Conservation (phyloP, 345 rosid genomes). For the Geranium brycei region DNA sequence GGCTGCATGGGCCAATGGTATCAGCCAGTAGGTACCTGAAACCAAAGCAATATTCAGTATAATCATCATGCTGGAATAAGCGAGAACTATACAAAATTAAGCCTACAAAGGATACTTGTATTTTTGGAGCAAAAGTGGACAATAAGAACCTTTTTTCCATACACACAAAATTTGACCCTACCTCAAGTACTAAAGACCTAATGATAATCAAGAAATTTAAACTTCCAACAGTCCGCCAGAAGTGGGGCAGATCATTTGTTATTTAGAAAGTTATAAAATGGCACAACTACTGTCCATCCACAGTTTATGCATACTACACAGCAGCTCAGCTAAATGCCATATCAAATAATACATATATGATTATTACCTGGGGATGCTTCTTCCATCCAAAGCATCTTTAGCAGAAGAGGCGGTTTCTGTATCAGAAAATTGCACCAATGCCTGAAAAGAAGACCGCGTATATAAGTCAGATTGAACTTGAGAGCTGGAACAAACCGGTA, state of each 20-base stretch:
- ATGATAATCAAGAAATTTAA: constrained; percentile 1
- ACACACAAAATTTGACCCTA: constrained; percentile 1
- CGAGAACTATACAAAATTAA: neutral
- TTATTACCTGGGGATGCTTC: constrained; percentile 98
- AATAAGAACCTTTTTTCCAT: neutral
- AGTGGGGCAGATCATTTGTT: neutral
- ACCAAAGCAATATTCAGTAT: constrained; percentile 13
- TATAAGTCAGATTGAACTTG: constrained; percentile 10
- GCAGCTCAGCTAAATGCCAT: constrained; percentile 47
- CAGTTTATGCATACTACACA: constrained; percentile 19
- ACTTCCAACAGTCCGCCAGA: constrained; percentile 2
- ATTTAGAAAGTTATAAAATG: neutral
- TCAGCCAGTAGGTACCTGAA: constrained; percentile 83
- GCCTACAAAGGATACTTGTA: neutral
- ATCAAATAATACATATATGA: constrained; percentile 44
- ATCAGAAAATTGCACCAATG: constrained; percentile 94
- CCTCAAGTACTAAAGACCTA: constrained; percentile 2
- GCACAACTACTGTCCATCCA: constrained; percentile 4
- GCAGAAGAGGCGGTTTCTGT: constrained; percentile 85
- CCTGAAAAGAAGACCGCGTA: constrained; percentile 35
- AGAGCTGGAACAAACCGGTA: constrained; percentile 7
- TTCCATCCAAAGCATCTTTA: constrained; percentile 77
- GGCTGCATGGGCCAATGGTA: constrained; percentile 56
- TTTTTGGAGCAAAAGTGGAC: constrained; percentile 1
- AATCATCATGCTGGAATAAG: constrained; percentile 2